Evolutionary conservation across 495 filamentous ascomycete species (phyloP).

Genomic region (Daldinia vernicosa): DNA sequence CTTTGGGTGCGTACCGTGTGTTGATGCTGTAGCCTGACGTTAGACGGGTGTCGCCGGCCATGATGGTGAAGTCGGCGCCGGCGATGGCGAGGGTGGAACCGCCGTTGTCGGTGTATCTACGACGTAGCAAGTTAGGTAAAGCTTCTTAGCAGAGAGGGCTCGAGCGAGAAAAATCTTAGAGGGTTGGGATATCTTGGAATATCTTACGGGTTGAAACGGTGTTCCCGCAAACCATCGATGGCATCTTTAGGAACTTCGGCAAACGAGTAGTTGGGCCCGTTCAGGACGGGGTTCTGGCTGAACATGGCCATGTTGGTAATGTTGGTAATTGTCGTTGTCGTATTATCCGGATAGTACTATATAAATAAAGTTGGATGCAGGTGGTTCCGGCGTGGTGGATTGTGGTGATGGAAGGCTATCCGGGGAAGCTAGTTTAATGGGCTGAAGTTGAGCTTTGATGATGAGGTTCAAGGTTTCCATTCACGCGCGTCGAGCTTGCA

Average conservation of each 20-base stretch:
- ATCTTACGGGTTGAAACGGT: slow-evolving; percentile 92
- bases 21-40: slow-evolving; percentile 99
- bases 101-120: slow-evolving; percentile 97
- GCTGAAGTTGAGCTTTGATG: slow-evolving; percentile 34
- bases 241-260: slow-evolving; percentile 59
- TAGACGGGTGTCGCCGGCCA: slow-evolving; percentile 94
- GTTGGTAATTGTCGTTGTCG: slow-evolving; percentile 44
- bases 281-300: slow-evolving; percentile 69
- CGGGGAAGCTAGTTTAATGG: slow-evolving; percentile 14
- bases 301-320: slow-evolving; percentile 65
- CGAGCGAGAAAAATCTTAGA: slow-evolving; percentile 6
- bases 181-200: slow-evolving; percentile 11
- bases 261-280: slow-evolving; percentile 68
- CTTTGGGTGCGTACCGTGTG: slow-evolving; percentile 89
- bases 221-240: slow-evolving; percentile 65
- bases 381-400: slow-evolving; percentile 13
- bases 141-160: neutral
- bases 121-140: slow-evolving; percentile 32
- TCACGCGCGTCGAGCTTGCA: slow-evolving; percentile 60
- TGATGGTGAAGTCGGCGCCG: slow-evolving; percentile 90
- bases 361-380: slow-evolving; percentile 5
- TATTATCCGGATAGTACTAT: slow-evolving; percentile 2
- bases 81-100: slow-evolving; percentile 95
- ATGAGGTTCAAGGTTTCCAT: slow-evolving; percentile 29
- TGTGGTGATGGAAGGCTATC: slow-evolving; percentile 31